phyloP scores from a whole-genome alignment of 2,329 filamentous ascomycete genomes.

The Phaeosphaeriaceae sp. region DNA sequence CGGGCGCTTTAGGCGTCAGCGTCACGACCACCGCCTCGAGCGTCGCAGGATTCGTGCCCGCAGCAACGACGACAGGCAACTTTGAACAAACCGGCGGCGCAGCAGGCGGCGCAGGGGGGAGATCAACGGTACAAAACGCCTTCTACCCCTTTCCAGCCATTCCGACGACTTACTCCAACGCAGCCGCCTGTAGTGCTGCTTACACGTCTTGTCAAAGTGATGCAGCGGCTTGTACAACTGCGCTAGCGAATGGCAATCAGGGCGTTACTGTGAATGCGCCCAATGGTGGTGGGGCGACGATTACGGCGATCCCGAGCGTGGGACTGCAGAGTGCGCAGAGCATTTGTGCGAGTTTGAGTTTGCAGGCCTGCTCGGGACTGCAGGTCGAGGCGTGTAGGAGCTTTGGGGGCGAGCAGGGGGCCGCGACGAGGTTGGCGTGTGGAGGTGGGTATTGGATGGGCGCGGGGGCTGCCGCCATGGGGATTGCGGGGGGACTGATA shows the following conservation, averaged over 20 bases:
- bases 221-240: constrained; percentile 47
- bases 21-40: constrained; percentile 28
- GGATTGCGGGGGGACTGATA: constrained; percentile 47
- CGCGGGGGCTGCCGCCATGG: constrained; percentile 43
- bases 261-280: constrained; percentile 60
- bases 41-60: constrained; percentile 27
- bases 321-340: constrained; percentile 34
- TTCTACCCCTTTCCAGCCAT: constrained; percentile 62
- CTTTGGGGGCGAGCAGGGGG: constrained; percentile 44
- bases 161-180: constrained; percentile 60
- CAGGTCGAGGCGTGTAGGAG: constrained; percentile 55
- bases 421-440: constrained; percentile 32
- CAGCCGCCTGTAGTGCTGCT: constrained; percentile 60
- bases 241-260: constrained; percentile 57
- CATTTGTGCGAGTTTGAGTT: constrained; percentile 49
- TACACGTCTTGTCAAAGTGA: constrained; percentile 61
- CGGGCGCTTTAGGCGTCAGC: constrained; percentile 56
- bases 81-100: constrained; percentile 11
- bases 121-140: constrained; percentile 57
- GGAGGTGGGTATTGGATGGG: constrained; percentile 30
- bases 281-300: constrained; percentile 58
- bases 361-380: constrained; percentile 57
- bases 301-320: constrained; percentile 50
- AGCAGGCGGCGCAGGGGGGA: constrained; percentile 21
- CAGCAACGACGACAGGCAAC: constrained; percentile 11